Evolutionary conservation across 129 eudicot species (phyloP).

Genomic region (Escallonia herrerae): DNA sequence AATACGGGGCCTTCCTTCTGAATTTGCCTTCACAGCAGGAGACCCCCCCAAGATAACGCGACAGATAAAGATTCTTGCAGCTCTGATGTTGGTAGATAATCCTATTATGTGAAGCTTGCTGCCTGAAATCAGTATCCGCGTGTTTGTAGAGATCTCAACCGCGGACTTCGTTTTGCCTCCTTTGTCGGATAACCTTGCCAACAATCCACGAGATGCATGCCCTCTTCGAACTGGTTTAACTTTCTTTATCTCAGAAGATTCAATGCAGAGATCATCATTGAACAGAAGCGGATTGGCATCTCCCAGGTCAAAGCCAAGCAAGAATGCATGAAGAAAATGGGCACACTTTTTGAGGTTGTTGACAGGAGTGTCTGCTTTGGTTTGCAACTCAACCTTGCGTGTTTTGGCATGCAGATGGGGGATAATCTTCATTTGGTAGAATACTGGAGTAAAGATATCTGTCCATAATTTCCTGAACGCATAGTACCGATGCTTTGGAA

Average conservation of each 20-base stretch:
- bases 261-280: conserved; percentile 73
- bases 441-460: conserved; percentile 63
- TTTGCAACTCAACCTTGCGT: conserved; percentile 62
- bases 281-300: conserved; percentile 67
- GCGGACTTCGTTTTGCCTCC: conserved; percentile 46
- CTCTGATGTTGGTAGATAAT: conserved; percentile 59
- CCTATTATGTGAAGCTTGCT: conserved; percentile 74
- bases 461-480: conserved; percentile 72
- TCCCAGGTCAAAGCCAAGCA: conserved; percentile 66
- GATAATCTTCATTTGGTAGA: conserved; percentile 66
- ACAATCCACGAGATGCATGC: conserved; percentile 60
- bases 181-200: conserved; percentile 71
- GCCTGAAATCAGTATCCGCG: conserved; percentile 71
- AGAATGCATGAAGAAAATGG: conserved; percentile 72
- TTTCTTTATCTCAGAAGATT: conserved; percentile 76
- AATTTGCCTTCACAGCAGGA: conserved; percentile 64
- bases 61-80: conserved; percentile 67
- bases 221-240: conserved; percentile 71
- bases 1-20: conserved; percentile 61
- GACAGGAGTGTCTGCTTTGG: conserved; percentile 61
- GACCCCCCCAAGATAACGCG: conserved; percentile 64
- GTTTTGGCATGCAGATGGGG: conserved; percentile 66
- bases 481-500: conserved; percentile 59
- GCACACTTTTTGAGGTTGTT: conserved; percentile 77
- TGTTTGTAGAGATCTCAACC: conserved; percentile 66